These are phyloP conservation scores for Tolypocladium endophyticum DNA, from an alignment of 2,329 filamentous ascomycete genomes.

Conservation along the genomic window DNA sequence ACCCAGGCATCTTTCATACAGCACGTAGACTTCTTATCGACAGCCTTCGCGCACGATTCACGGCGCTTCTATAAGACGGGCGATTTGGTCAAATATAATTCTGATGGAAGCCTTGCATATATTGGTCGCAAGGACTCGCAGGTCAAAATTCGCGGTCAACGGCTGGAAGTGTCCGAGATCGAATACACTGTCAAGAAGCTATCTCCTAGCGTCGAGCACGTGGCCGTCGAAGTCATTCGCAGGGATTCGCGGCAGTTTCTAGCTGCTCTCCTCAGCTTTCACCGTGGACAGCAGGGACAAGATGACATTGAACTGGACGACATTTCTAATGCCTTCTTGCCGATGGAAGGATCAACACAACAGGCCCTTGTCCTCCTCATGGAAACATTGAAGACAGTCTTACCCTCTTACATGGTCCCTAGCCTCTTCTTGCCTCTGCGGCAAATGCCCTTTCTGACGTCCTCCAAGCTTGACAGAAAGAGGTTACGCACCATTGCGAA, in stretches of 20 bases:
- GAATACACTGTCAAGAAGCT: conserved; percentile 3
- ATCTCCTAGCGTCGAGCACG: neutral
- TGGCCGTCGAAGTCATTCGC: neutral
- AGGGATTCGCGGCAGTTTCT: neutral
- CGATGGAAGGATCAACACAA: neutral
- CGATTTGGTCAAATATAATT: conserved; percentile 1
- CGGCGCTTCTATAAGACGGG: conserved; percentile 13
- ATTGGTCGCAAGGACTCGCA: no score
- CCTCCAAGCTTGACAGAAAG: conserved; percentile 8
- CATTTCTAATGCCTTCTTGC: neutral
- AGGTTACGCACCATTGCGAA: neutral
- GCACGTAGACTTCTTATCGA: neutral
- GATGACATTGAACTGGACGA: neutral
- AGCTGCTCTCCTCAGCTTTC: neutral
- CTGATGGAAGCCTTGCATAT: neutral
- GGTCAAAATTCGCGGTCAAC: conserved; percentile 3
- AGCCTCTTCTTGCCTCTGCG: conserved; percentile 3
- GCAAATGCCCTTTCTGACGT: conserved; percentile 7
- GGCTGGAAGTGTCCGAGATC: conserved; percentile 11
- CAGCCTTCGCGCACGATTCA: neutral
- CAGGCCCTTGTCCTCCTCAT: neutral
- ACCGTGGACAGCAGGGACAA: neutral
- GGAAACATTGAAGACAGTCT: neutral
- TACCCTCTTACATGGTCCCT: conserved; percentile 6
- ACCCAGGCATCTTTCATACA: conserved; percentile 17